A percentile compares a stretch with the other conserved stretches of the same genome.
These are phyloP conservation scores for Populus hybrid DNA, from an alignment of 441 rosid genomes.

Conservation along the genomic window DNA sequence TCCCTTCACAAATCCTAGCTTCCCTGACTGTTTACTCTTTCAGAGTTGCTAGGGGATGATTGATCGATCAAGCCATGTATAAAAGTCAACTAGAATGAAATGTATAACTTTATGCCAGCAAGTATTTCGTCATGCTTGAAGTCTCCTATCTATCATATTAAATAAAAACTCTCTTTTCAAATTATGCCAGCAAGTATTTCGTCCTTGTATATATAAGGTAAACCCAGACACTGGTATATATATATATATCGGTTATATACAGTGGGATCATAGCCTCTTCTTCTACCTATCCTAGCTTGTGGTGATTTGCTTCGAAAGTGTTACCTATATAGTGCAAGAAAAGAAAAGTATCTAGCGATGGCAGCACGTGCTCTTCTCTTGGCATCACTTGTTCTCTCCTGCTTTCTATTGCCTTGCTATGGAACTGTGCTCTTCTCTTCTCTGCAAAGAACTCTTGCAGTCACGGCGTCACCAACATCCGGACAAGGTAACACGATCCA, in stretches of 20 bases:
- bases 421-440: constrained; percentile 43
- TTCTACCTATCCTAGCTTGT: constrained; percentile 3
- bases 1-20: too few species aligned
- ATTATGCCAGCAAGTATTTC: not conserved
- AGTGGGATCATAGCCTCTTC: not conserved
- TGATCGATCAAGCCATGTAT: too few species aligned
- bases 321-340: not conserved
- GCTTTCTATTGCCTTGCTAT: constrained; percentile 25
- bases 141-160: too few species aligned
- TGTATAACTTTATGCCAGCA: too few species aligned
- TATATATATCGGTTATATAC: not conserved
- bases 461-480: constrained; percentile 38
- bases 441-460: constrained; percentile 34
- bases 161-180: too few species aligned
- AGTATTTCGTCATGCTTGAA: too few species aligned
- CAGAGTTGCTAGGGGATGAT: too few species aligned
- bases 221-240: not conserved
- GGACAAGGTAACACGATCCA: constrained; percentile 30
- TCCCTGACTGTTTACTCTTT: too few species aligned
- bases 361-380: constrained; percentile 27
- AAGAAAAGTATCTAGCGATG: not conserved
- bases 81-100: too few species aligned
- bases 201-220: constrained; percentile 15
- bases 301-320: not conserved
- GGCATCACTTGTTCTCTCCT: constrained; percentile 31